Percentiles rank a stretch among this genome's conserved stretches.
These are phyloP conservation scores for Aquilaria malaccensis DNA, from an alignment of 345 rosid species.

Conservation along the genomic window DNA sequence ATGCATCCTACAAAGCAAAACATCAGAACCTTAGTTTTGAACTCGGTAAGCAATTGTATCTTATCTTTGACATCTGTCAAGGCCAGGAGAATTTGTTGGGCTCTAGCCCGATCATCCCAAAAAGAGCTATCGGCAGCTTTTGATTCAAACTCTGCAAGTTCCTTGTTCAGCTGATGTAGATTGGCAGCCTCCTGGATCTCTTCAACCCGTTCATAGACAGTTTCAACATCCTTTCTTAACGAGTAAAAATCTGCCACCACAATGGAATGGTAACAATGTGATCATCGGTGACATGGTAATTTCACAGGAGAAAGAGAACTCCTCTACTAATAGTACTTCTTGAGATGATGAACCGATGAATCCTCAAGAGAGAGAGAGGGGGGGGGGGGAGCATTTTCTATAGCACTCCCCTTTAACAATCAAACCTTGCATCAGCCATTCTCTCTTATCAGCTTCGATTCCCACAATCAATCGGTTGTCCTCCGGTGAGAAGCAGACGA, in stretches of 20 bases:
- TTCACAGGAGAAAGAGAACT: not conserved
- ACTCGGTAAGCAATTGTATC: constrained; percentile 47
- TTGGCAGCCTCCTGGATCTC: constrained; percentile 61
- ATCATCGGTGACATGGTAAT: not conserved
- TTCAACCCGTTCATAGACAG: constrained; percentile 53
- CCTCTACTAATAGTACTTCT: not conserved
- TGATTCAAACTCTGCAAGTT: constrained; percentile 47
- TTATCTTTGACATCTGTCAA: constrained; percentile 77
- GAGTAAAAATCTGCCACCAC: constrained; percentile 67
- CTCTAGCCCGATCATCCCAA: constrained; percentile 80
- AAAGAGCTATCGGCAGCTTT: constrained; percentile 68
- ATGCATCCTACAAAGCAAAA: constrained; percentile 2
- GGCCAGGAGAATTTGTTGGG: constrained; percentile 66
- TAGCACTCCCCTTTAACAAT: not conserved
- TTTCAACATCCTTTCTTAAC: constrained; percentile 75
- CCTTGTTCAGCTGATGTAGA: constrained; percentile 45
- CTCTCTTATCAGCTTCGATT: constrained; percentile 38
- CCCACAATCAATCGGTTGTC: constrained; percentile 33
- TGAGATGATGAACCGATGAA: not conserved
- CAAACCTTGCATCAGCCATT: constrained; percentile 81
- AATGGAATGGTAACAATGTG: not conserved
- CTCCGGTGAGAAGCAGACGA: constrained; percentile 40
- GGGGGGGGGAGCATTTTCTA: not conserved
- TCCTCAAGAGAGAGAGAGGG: too few relatives aligned
- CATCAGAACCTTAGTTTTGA: constrained; percentile 54